Conservation (phyloP, 176 grass and related monocot species). For the Bolboschoenus planiculmis region DNA sequence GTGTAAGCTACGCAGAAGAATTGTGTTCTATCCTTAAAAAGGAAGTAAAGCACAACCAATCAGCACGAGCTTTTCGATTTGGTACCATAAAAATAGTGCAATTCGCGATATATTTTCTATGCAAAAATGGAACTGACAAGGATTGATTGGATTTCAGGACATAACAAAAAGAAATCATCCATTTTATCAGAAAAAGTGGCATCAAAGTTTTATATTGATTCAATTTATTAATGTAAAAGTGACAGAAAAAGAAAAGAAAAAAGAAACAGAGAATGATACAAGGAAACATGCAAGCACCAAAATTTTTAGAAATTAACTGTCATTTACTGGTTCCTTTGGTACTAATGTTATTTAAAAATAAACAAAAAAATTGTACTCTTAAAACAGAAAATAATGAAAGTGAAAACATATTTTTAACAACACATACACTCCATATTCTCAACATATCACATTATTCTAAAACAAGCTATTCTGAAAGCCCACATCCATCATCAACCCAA, state of each 20-base stretch:
- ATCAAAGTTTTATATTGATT: not conserved
- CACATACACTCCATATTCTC: not conserved
- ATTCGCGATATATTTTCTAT: too few relatives aligned
- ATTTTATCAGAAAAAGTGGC: not conserved
- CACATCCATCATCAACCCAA: not conserved
- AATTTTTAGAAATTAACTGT: not conserved
- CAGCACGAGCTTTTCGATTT: too few relatives aligned
- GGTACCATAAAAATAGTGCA: not conserved
- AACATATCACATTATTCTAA: conserved; percentile 7
- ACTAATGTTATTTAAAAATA: not conserved
- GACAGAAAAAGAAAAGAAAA: not conserved
- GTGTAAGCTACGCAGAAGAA: too few relatives aligned
- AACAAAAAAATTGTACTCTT: not conserved
- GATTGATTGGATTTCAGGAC: too few relatives aligned
- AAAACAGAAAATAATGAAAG: not conserved
- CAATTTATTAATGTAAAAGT: not conserved
- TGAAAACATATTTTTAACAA: not conserved
- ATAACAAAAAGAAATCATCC: not conserved
- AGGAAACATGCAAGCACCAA: not conserved
- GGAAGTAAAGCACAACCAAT: too few relatives aligned
- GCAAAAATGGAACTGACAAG: too few relatives aligned
- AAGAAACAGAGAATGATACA: not conserved
- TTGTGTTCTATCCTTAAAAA: too few relatives aligned
- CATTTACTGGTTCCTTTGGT: not conserved
- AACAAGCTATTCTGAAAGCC: conserved; percentile 2